These are phyloP conservation scores for Thinopyrum elongatum DNA, from an alignment of 176 grass and related monocot species.

Conservation along the genomic window DNA sequence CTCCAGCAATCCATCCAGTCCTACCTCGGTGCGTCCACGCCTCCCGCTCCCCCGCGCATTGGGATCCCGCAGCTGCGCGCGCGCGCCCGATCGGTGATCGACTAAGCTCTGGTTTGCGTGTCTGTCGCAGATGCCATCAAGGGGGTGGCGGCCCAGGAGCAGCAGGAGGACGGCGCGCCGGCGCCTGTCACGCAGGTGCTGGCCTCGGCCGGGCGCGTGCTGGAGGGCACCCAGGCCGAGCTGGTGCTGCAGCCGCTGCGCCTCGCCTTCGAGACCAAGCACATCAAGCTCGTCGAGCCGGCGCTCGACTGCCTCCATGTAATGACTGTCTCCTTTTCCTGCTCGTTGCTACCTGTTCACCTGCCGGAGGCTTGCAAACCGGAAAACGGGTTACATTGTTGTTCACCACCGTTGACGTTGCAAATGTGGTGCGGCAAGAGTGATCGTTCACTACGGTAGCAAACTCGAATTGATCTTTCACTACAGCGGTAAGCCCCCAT, in stretches of 20 bases:
- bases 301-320: slow-evolving; percentile 98
- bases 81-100: not conserved
- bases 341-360: slow-evolving; percentile 24
- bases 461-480: not conserved
- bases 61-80: slow-evolving; percentile 2
- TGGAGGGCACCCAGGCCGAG: slow-evolving; percentile 86
- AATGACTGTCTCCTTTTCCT: slow-evolving; percentile 25
- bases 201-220: slow-evolving; percentile 72
- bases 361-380: not conserved
- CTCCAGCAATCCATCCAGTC: slow-evolving; percentile 90
- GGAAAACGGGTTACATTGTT: not conserved
- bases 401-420: not conserved
- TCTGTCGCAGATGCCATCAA: slow-evolving; percentile 84
- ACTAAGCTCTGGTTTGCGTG: not conserved
- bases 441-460: not conserved
- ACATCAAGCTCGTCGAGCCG: slow-evolving; percentile 92
- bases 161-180: slow-evolving; percentile 31
- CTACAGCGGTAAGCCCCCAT: not conserved
- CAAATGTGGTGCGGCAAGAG: not conserved
- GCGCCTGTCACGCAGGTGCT: slow-evolving; percentile 70
- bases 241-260: slow-evolving; percentile 91
- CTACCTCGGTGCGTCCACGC: slow-evolving; percentile 64
- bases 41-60: slow-evolving; percentile 21
- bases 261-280: slow-evolving; percentile 94
- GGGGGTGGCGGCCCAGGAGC: slow-evolving; percentile 32